These are phyloP conservation scores for Phytophthora fragariaefolia DNA, from an alignment of 352 stramenopile species.

Conservation along the genomic window DNA sequence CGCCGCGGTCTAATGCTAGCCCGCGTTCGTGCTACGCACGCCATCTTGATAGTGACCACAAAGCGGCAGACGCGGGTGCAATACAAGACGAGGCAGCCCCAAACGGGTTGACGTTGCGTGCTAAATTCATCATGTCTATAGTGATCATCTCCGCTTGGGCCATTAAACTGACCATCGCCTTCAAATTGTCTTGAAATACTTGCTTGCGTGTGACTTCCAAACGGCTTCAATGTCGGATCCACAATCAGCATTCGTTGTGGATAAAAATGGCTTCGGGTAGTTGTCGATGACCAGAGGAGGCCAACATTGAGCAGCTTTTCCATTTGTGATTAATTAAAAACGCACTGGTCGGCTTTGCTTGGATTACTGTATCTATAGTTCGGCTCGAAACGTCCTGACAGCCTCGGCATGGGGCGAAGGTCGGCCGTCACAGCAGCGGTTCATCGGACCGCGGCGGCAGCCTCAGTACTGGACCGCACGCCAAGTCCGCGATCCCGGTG, in stretches of 20 bases:
- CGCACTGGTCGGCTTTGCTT: neutral
- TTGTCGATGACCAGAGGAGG: neutral
- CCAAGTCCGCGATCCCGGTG: too few species aligned
- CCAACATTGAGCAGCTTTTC: neutral
- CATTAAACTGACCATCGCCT: too few species aligned
- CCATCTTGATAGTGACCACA: neutral
- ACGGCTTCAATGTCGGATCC: neutral
- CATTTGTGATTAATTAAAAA: too few species aligned
- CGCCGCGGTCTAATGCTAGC: neutral
- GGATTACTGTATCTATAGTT: neutral
- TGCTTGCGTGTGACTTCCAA: neutral
- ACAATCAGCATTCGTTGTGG: neutral
- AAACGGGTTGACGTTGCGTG: neutral
- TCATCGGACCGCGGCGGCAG: too few species aligned
- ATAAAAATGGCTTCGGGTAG: neutral
- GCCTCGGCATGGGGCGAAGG: too few species aligned
- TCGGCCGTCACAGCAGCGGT: too few species aligned
- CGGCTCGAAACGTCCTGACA: too few species aligned
- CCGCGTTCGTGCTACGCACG: constrained; percentile 1
- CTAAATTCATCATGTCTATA: neutral
- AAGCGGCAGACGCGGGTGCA: neutral
- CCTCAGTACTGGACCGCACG: too few species aligned
- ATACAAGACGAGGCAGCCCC: neutral
- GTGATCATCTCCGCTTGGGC: too few species aligned
- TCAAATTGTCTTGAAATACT: too few species aligned